Percentiles rank a stretch among this genome's conserved stretches.
phyloP scores from a whole-genome alignment of 1,139 yeast species.

The Blastobotrys proliferans region DNA sequence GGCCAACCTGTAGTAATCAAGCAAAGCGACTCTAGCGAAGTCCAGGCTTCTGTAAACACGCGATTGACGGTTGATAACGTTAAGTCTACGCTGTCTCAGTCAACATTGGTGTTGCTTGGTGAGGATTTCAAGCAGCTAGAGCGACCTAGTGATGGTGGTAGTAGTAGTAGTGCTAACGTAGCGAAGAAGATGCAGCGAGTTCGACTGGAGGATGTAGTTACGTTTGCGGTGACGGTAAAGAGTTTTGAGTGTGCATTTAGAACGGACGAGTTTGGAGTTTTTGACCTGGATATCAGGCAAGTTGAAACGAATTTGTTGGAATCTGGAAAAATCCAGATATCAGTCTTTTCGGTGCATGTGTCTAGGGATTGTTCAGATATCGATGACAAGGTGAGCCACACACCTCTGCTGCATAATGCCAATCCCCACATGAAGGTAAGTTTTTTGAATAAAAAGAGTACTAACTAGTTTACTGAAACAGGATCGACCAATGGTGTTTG shows the following conservation, averaged over 20 bases:
- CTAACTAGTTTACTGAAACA: constrained; percentile 10
- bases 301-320: constrained; percentile 19
- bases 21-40: constrained; percentile 17
- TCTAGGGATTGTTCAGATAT: constrained; percentile 23
- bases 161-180: no score
- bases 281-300: constrained; percentile 31
- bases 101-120: background rate
- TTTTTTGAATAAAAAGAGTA: background rate
- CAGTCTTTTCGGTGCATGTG: constrained; percentile 17
- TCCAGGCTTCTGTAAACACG: constrained; percentile 6
- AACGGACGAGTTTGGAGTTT: constrained; percentile 19
- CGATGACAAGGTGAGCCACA: constrained; percentile 19
- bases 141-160: background rate
- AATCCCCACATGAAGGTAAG: constrained; percentile 24
- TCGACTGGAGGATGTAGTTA: constrained; percentile 4
- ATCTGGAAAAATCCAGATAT: constrained; percentile 13
- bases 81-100: constrained; percentile 2
- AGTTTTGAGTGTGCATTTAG: constrained; percentile 12
- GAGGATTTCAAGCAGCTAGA: background rate
- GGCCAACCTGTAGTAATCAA: constrained; percentile 9
- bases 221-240: constrained; percentile 3
- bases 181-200: constrained; percentile 5
- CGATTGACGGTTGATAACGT: constrained; percentile 14
- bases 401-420: constrained; percentile 24
- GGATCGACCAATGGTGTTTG: constrained; percentile 23